Percentiles rank a stretch among this genome's conserved stretches.
These are phyloP conservation scores for sunflower (Helianthus annuus) DNA, from an alignment of 129 eudicot genomes.

Conservation along the genomic window HanXRQr2.0-SUNRISE NC_035441.2:131574323-131574822, in stretches of 20 bases:
- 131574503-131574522: slow-evolving; percentile 46
- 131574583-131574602: slow-evolving; percentile 74
- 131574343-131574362: slow-evolving; percentile 55
- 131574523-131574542: neutral
- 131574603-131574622: slow-evolving; percentile 85
- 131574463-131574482: slow-evolving; percentile 77
- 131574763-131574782: no score
- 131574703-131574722: no score
- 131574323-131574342: neutral
- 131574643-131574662: slow-evolving; percentile 58
- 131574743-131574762: no score
- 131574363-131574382: slow-evolving; percentile 46
- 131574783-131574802: no score
- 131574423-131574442: slow-evolving; percentile 85
- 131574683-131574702: neutral
- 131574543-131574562: neutral
- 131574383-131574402: slow-evolving; percentile 66
- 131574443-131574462: slow-evolving; percentile 87
- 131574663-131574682: neutral
- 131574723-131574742: no score
- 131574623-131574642: slow-evolving; percentile 71
- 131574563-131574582: slow-evolving; percentile 58
- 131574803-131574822: no score
- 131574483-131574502: slow-evolving; percentile 74
- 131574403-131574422: slow-evolving; percentile 71